Evolutionary conservation across 148 eudicot species (phyloP).

Genomic region (Linanthus parryae): DNA sequence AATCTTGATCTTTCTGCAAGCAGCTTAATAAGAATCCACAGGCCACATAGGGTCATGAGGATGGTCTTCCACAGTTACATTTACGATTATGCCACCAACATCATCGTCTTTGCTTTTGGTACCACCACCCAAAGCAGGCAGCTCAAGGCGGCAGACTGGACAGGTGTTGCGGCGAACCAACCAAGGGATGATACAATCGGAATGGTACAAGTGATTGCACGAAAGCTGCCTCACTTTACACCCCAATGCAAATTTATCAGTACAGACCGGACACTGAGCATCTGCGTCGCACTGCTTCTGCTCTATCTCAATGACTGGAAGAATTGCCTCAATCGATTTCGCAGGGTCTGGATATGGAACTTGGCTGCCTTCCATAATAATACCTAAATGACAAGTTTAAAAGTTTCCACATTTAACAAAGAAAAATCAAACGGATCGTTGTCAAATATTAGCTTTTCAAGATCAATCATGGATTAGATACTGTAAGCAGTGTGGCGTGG

Average conservation of each 20-base stretch:
- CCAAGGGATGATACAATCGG: conserved; percentile 94
- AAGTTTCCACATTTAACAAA: no score
- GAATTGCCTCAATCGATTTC: conserved; percentile 85
- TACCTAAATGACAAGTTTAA: no score
- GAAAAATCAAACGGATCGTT: no score
- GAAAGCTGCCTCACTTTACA: conserved; percentile 82
- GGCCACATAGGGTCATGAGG: no score
- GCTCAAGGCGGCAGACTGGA: conserved; percentile 89
- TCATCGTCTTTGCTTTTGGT: no score
- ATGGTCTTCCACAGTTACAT: no score
- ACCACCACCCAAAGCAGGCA: conserved; percentile 45
- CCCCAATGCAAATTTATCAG: conserved; percentile 74
- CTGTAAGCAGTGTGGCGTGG: no score
- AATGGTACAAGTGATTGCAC: conserved; percentile 78
- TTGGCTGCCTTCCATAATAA: conserved; percentile 53
- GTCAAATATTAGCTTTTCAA: no score
- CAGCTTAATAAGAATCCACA: no score
- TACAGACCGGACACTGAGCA: conserved; percentile 87
- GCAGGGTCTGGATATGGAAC: conserved; percentile 94
- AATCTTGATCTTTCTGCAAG: no score
- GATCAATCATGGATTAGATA: no score
- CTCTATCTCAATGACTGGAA: conserved; percentile 58
- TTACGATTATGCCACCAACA: no score
- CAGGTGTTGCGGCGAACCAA: conserved; percentile 89
- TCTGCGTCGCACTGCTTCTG: conserved; percentile 69